Evolutionary conservation across 352 stramenopile genomes (phyloP), one percentile per base, ranked within the genome.

Genomic region (Pythium volutum): DNA sequence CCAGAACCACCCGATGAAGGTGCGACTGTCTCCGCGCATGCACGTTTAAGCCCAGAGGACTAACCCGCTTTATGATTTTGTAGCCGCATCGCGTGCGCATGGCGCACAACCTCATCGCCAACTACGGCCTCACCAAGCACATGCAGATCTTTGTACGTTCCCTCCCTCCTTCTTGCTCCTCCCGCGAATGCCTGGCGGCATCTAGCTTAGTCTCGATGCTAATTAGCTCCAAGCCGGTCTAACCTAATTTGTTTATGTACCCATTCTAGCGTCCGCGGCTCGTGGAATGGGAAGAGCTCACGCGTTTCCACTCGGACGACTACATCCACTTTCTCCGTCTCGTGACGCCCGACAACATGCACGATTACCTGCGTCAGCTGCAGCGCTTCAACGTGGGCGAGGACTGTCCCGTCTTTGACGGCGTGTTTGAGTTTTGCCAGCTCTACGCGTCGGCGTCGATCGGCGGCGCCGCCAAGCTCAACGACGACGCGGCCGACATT

Each of bases 271-370:
- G 87, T n/a, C 97, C 98, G 34, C 93, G 93, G 36, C 91, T 98
- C 12, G 89, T 98, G n/a, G 95, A 91, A 31, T 96, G 91, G 71
- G 95, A 90, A 39, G 95, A 99, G 61, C 97, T 99, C 81, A 99
- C 97, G 29, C 88, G 96, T 47, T 99, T 99, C 73, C 98, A 99
- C 79, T 98, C 92, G 56, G 97, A 99, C 70, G 98, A 99, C 78
- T 99, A 99, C 88, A 98, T 99, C 70, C 98, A 99, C 67, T 99
- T 99, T 67, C 66, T 99, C 52, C 88, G 93, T 5, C 88, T 97
- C 16, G 97, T 99, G 54, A 99, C 97, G 23, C 97, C 97, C 22
- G 97, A 99, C 74, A 99, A 99, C 74, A 98, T 99, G 95, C 79
- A 96, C 62, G 88, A 98, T 59, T 98, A 98, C 74, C 72, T 93